A percentile compares a stretch with the other conserved stretches of the same genome.
Conservation (phyloP, 257 asterid species). For the Solanum lignicaule region DNA sequence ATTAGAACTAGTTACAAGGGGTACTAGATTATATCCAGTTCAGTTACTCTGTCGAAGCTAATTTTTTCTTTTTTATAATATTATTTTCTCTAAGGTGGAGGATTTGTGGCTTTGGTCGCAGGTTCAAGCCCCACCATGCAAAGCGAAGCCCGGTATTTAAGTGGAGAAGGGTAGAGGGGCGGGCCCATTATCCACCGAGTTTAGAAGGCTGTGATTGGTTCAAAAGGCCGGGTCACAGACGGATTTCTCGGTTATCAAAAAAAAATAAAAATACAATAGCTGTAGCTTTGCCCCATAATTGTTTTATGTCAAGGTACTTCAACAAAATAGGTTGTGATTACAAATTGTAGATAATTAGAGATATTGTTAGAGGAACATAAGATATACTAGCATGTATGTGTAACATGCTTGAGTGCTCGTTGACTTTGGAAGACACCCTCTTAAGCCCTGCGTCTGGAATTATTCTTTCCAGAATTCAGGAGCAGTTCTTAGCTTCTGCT, state of each 20-base stretch:
- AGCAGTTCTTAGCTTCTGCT: background rate
- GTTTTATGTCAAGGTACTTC: background rate
- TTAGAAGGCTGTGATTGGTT: too few relatives aligned
- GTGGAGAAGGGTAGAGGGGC: too few relatives aligned
- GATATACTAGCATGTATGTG: background rate
- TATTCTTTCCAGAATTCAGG: background rate
- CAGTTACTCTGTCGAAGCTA: background rate
- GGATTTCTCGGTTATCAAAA: too few relatives aligned
- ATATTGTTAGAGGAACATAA: background rate
- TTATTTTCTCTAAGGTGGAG: background rate
- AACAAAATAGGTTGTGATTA: background rate
- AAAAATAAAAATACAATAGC: background rate
- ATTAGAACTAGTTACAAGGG: background rate
- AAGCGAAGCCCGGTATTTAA: too few relatives aligned
- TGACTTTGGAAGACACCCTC: background rate
- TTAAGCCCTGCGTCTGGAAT: background rate
- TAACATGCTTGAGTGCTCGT: background rate
- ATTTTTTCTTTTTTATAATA: background rate
- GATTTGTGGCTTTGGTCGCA: too few relatives aligned
- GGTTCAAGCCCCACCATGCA: too few relatives aligned
- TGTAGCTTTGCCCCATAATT: background rate
- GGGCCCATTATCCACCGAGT: too few relatives aligned
- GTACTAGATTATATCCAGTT: background rate
- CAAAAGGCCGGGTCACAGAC: too few relatives aligned
- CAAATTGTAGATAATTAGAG: background rate